A percentile compares a stretch with the other conserved stretches of the same genome.
phyloP scores from a whole-genome alignment of 352 stramenopile genomes.

The Phytophthora crassamura region DNA sequence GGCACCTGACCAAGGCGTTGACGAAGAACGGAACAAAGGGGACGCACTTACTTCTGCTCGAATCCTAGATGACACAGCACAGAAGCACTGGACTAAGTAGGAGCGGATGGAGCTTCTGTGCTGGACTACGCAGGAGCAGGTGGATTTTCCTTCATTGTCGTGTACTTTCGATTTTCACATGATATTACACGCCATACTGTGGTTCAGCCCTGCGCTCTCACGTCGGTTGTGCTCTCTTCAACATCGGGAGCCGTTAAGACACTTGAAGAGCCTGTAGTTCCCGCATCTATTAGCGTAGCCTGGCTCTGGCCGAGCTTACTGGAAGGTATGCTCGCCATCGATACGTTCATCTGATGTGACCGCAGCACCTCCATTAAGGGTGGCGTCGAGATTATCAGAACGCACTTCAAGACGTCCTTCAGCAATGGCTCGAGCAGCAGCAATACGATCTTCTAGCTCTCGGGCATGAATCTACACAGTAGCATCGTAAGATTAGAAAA shows the following conservation, averaged over 20 bases:
- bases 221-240: conserved; percentile 15
- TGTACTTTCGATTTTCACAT: conserved; percentile 30
- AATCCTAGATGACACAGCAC: too few species aligned
- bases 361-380: conserved; percentile 19
- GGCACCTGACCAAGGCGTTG: too few species aligned
- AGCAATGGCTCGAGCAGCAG: conserved; percentile 2
- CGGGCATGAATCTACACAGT: conserved; percentile 37
- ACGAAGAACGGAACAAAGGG: too few species aligned
- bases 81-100: too few species aligned
- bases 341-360: conserved; percentile 16
- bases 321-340: conserved; percentile 25
- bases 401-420: conserved; percentile 8
- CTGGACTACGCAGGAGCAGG: too few species aligned
- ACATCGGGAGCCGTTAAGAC: conserved; percentile 22
- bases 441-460: conserved; percentile 42
- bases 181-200: conserved; percentile 34
- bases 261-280: conserved; percentile 9
- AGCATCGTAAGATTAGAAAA: conserved; percentile 7
- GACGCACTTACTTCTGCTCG: too few species aligned
- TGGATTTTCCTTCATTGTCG: conserved; percentile 11
- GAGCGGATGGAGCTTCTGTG: too few species aligned
- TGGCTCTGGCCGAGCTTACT: conserved; percentile 2
- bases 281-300: conserved; percentile 1
- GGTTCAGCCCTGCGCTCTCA: conserved; percentile 4
- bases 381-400: conserved; percentile 20